Evolutionary conservation across 2,329 filamentous ascomycete genomes (phyloP).

Genomic region (Colletotrichum sp.): DNA sequence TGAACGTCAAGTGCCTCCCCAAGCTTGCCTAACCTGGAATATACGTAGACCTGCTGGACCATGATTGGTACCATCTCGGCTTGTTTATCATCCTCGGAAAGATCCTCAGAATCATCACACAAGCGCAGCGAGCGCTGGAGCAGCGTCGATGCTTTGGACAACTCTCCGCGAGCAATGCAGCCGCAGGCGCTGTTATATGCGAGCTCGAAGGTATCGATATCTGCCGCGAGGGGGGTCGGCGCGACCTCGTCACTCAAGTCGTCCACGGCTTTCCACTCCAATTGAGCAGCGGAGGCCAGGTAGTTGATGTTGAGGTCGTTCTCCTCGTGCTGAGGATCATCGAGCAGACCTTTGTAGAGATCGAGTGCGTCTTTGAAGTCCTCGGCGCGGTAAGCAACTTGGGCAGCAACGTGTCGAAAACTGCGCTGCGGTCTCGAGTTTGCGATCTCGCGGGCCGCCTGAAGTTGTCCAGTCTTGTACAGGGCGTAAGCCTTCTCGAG

Average conservation of each 20-base stretch:
- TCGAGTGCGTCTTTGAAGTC: constrained; percentile 70
- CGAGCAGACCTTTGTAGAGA: constrained; percentile 66
- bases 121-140: constrained; percentile 73
- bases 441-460: constrained; percentile 58
- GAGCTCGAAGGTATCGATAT: constrained; percentile 79
- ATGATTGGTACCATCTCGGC: constrained; percentile 77
- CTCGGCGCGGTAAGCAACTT: constrained; percentile 76
- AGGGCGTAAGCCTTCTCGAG: constrained; percentile 83
- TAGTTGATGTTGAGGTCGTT: constrained; percentile 80
- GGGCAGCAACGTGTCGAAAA: constrained; percentile 63
- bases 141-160: constrained; percentile 67
- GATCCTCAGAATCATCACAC: constrained; percentile 75
- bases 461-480: constrained; percentile 77
- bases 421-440: constrained; percentile 37
- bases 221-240: constrained; percentile 56
- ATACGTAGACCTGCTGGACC: constrained; percentile 77
- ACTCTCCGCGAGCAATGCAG: constrained; percentile 72
- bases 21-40: constrained; percentile 68
- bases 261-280: constrained; percentile 69
- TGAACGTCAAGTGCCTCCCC: constrained; percentile 70
- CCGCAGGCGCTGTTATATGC: constrained; percentile 82
- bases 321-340: constrained; percentile 58
- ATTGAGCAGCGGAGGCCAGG: constrained; percentile 74
- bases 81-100: constrained; percentile 76
- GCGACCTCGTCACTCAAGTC: constrained; percentile 20